phyloP scores from a whole-genome alignment of 2,329 filamentous ascomycete species.

The Lachnellula arida region DNA sequence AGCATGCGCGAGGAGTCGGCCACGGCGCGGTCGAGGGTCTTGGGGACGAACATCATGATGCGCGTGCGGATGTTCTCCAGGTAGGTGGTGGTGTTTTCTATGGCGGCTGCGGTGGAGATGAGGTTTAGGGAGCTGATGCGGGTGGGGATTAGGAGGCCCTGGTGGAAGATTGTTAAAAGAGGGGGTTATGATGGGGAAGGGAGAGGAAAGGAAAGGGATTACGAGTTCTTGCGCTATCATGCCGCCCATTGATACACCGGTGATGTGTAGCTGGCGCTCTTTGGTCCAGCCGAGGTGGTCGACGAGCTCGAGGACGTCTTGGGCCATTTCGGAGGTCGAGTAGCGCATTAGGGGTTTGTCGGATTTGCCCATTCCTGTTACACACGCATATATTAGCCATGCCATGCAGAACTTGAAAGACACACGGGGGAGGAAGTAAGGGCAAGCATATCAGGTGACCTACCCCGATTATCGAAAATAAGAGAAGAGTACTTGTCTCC shows the following conservation, averaged over 20 bases:
- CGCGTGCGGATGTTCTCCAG: slow-evolving; percentile 59
- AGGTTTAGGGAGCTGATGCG: slow-evolving; percentile 54
- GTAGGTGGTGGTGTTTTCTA: slow-evolving; percentile 59
- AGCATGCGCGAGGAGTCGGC: slow-evolving; percentile 59
- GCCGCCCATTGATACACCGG: slow-evolving; percentile 80
- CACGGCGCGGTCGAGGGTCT: slow-evolving; percentile 63
- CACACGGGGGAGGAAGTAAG: background rate
- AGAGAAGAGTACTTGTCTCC: slow-evolving; percentile 66
- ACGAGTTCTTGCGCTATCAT: slow-evolving; percentile 87
- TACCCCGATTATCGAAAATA: slow-evolving; percentile 72
- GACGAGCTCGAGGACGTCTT: slow-evolving; percentile 66
- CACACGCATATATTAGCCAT: too few relatives aligned
- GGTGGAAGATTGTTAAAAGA: background rate
- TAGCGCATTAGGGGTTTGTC: slow-evolving; percentile 75
- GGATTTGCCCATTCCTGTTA: slow-evolving; percentile 63
- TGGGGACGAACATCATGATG: slow-evolving; percentile 59
- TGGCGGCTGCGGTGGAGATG: slow-evolving; percentile 55
- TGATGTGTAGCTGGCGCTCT: slow-evolving; percentile 57
- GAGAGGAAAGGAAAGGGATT: slow-evolving; percentile 20
- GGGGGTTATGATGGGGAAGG: slow-evolving; percentile 6
- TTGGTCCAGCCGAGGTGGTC: slow-evolving; percentile 66
- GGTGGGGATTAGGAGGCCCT: slow-evolving; percentile 46
- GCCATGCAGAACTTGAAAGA: too few relatives aligned
- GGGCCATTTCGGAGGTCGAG: slow-evolving; percentile 80
- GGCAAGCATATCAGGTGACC: background rate